Percentiles rank a stretch among this genome's conserved stretches.
These are phyloP conservation scores for Candida adriatica DNA, from an alignment of 805 yeast genomes.

Conservation along the genomic window DNA sequence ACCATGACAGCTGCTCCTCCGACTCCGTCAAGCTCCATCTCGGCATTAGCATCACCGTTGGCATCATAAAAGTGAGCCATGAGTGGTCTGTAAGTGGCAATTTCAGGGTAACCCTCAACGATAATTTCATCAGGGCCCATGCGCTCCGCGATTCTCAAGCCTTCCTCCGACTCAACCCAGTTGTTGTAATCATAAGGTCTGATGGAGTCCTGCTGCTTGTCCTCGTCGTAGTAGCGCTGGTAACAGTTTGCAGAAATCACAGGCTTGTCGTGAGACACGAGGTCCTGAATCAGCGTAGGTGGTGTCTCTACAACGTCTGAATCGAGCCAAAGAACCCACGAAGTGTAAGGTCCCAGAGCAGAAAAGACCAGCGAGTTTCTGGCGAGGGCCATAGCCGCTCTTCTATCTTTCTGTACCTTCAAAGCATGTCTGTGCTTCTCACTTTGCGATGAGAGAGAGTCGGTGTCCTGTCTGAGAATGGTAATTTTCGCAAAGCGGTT, in stretches of 20 bases:
- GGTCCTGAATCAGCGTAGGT: slow-evolving; percentile 72
- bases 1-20: slow-evolving; percentile 97
- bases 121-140: slow-evolving; percentile 86
- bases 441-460: slow-evolving; percentile 61
- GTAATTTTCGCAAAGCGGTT: slow-evolving; percentile 77
- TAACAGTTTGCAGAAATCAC: slow-evolving; percentile 89
- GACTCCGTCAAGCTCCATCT: slow-evolving; percentile 90
- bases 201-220: slow-evolving; percentile 47
- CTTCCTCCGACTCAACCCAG: slow-evolving; percentile 87
- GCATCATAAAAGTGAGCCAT: slow-evolving; percentile 86
- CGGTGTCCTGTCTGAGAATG: slow-evolving; percentile 84
- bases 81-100: slow-evolving; percentile 89
- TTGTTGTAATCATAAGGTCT: slow-evolving; percentile 95
- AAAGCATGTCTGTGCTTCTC: slow-evolving; percentile 92
- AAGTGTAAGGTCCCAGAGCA: slow-evolving; percentile 78
- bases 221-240: slow-evolving; percentile 67
- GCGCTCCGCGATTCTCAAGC: slow-evolving; percentile 61
- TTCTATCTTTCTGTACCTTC: slow-evolving; percentile 78
- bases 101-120: slow-evolving; percentile 89
- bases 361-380: slow-evolving; percentile 88
- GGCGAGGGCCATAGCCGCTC: slow-evolving; percentile 89
- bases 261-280: slow-evolving; percentile 79
- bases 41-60: slow-evolving; percentile 52
- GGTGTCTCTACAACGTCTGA: slow-evolving; percentile 93
- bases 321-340: slow-evolving; percentile 97